Evolutionary conservation across 345 rosid species (phyloP), one percentile per base, ranked within the genome.

Genomic region (Arabis alpina): DNA sequence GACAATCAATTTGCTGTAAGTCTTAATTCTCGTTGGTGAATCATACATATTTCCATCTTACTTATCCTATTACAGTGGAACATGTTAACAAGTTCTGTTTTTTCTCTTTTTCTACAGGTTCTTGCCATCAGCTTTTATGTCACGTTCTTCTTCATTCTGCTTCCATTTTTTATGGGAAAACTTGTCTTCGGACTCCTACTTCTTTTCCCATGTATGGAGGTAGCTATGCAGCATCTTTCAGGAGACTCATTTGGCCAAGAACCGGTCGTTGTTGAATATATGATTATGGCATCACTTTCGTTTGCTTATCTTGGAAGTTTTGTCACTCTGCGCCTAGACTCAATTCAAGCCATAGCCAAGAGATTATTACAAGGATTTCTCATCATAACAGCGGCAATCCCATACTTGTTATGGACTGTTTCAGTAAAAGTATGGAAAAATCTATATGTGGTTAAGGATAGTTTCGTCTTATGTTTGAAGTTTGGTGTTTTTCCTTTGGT

Each of bases 1-100:
- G 72, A 56, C 23, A 42, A 34, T 45, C 32, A 11, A 10, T 54
- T 56, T 56, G 64, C 63, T 44, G 62, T 68, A 28, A 54, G 63
- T 34, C 36, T 5, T 14, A 2, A 2, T 34, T 64, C 19, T 64
- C 30, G 7, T 13, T 43, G 15, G 3, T 10, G 5, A 45, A 3
- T 27, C 42, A 27, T n/a, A 19, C 54, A 2, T 15, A n/a, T 24
- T 32, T 32, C 36, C 6, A 32, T 32, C 36, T 32, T 32, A 5
- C 6, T 32, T 32, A 32, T n/a, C n/a, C 36, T 32, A 5, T 5
- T 32, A 32, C 36, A 1, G 6, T 32, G 6, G 36, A 32, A 32
- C 0, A 32, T 32, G 36, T 32, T 32, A n/a, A n/a, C n/a, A n/a
- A n/a, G n/a, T n/a, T n/a, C n/a, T n/a, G n/a, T n/a, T n/a, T n/a